Conservation (phyloP, 768 basidiomycete species). For the Kwoniella europaea region DNA sequence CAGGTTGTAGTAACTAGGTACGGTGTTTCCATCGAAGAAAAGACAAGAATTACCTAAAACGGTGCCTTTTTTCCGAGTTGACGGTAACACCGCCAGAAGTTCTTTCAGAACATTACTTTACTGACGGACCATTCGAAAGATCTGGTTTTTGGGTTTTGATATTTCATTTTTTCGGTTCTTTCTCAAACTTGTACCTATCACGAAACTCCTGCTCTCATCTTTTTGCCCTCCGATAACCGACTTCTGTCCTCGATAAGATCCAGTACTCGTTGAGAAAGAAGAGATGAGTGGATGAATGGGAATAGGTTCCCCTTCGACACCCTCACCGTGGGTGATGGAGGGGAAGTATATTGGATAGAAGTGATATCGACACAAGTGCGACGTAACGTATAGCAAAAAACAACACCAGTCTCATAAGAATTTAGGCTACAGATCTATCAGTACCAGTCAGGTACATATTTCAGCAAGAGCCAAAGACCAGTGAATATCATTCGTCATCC, state of each 20-base stretch:
- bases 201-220: background rate
- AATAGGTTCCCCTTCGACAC: background rate
- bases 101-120: conserved; percentile 7
- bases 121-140: background rate
- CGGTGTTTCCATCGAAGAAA: too few species aligned
- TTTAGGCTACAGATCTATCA: background rate
- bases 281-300: background rate
- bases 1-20: too few species aligned
- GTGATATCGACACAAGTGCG: background rate
- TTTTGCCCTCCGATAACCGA: background rate
- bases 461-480: too few species aligned
- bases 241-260: background rate
- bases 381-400: too few species aligned
- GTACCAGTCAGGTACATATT: too few species aligned
- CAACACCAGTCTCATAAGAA: too few species aligned
- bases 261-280: background rate
- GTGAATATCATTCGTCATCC: too few species aligned
- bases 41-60: conserved; percentile 8
- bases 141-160: background rate
- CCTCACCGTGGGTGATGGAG: background rate
- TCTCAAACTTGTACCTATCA: background rate
- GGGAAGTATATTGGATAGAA: background rate
- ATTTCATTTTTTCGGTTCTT: background rate
- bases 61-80: conserved; percentile 8
- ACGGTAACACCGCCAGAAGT: background rate